These are phyloP conservation scores for Gastrolobium villosum DNA, from an alignment of 306 rosid genomes.

Conservation along the genomic window DNA sequence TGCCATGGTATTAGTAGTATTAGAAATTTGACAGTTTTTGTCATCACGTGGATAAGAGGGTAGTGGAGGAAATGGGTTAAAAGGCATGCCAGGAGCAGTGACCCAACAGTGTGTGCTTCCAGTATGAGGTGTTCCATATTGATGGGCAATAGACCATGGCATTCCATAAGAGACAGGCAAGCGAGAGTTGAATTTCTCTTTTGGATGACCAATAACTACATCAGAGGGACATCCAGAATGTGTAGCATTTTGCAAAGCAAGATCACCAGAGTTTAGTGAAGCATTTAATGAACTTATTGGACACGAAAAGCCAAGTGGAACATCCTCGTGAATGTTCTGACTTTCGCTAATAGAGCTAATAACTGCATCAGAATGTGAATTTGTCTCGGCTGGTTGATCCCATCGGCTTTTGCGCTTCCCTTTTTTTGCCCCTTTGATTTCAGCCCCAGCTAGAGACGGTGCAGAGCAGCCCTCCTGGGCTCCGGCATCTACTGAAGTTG, in stretches of 20 bases:
- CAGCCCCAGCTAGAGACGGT: constrained; percentile 51
- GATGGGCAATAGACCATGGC: constrained; percentile 74
- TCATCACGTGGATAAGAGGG: constrained; percentile 71
- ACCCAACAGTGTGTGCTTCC: constrained; percentile 70
- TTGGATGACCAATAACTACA: constrained; percentile 69
- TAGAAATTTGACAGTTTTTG: constrained; percentile 57
- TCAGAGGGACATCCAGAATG: constrained; percentile 52
- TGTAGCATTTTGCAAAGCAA: constrained; percentile 47
- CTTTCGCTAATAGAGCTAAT: constrained; percentile 51
- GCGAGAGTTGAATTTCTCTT: constrained; percentile 76
- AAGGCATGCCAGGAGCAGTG: constrained; percentile 93
- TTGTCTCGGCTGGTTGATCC: constrained; percentile 91
- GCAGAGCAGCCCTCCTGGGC: constrained; percentile 65
- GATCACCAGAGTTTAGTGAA: constrained; percentile 50
- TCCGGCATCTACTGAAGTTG: constrained; percentile 57
- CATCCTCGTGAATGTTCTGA: constrained; percentile 68
- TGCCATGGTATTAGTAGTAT: constrained; percentile 38
- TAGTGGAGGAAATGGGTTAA: constrained; percentile 89
- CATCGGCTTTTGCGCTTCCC: constrained; percentile 98
- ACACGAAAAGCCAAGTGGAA: constrained; percentile 94
- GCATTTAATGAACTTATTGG: constrained; percentile 58
- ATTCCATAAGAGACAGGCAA: constrained; percentile 89
- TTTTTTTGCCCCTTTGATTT: constrained; percentile 54
- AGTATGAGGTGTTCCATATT: constrained; percentile 66
- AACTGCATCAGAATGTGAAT: constrained; percentile 54